Evolutionary conservation across 495 filamentous ascomycete species (phyloP), one percentile per base, ranked within the genome.

Genomic region (Penicillium crystallinum): DNA sequence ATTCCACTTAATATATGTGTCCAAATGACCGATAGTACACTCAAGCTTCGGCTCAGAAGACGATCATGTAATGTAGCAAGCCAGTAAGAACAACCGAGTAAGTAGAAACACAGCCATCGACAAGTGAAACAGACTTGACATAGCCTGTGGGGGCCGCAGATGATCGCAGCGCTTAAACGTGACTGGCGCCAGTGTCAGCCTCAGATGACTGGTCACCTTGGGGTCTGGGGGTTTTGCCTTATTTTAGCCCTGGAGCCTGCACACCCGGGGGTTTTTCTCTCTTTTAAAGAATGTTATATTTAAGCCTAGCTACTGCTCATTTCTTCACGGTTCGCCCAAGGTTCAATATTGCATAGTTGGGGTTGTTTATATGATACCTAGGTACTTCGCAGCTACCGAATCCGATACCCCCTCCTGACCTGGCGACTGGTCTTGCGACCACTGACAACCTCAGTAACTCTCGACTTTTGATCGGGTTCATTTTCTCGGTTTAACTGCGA

Each of bases 161-260:
- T 64, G 61, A 64, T 55, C 40, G 43, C 45, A 39, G 62, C 63
- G 63, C 57, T 63, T 63, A 63, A 51, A 49, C 46, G 57, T 65
- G 63, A 65, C 59, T 38, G 19, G 61, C 55, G 55, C 55, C 47
- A 56, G 52, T 37, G 31, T 51, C 49, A 53, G 48, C 50, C 56
- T 59, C 53, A 59, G 47, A 59, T 52, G 53, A 59, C 52, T 40
- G 48, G 45, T 54, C 48, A 48, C 59, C 52, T 56, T 50, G 38
- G 37, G 17, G 39, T 43, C 22, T 44, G 52, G 25, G 25, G 4
- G 7, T 14, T 36, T 46, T 46, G 41, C n/a, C 45, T 11, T 31
- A 31, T 40, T 40, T 39, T 22, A 34, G 18, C 30, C 22, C 23
- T 27, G 23, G 23, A 29, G 15, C 1, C 8, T 27, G 38, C 22